Evolutionary conservation across 192 early-diverging fungal genomes (phyloP).

Genomic region (Coemansia sp.): DNA sequence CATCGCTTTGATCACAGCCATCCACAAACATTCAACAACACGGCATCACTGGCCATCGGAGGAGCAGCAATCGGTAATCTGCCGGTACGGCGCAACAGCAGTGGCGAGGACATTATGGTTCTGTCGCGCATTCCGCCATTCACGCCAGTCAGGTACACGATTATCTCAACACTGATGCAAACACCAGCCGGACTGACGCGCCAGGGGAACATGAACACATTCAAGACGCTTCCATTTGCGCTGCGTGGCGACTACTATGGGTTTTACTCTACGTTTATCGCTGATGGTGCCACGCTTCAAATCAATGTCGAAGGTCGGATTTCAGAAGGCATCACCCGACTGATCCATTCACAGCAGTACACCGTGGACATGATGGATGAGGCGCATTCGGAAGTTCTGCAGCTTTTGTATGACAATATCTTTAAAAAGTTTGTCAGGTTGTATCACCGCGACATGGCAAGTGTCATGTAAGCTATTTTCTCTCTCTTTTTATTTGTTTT

Average conservation of each 20-base stretch:
- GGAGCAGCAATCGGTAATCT: conserved; percentile 51
- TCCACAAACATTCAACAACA: conserved; percentile 25
- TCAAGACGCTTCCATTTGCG: conserved; percentile 53
- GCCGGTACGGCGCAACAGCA: conserved; percentile 51
- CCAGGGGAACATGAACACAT: conserved; percentile 50
- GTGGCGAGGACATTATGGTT: conserved; percentile 54
- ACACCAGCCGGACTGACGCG: conserved; percentile 48
- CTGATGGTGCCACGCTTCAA: conserved; percentile 51
- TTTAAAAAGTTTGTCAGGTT: conserved; percentile 57
- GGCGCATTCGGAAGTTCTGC: conserved; percentile 56
- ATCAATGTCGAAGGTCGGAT: conserved; percentile 54
- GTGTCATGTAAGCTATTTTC: conserved; percentile 28
- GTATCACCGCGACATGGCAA: conserved; percentile 53
- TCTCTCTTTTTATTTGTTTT: not conserved
- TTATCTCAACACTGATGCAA: conserved; percentile 49
- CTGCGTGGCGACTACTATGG: conserved; percentile 56
- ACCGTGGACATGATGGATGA: conserved; percentile 60
- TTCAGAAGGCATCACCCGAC: conserved; percentile 45
- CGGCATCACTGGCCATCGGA: conserved; percentile 40
- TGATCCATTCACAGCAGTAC: conserved; percentile 53
- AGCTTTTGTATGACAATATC: conserved; percentile 59
- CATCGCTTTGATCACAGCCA: conserved; percentile 15
- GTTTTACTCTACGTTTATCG: conserved; percentile 57
- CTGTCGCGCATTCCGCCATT: conserved; percentile 54
- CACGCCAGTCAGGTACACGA: conserved; percentile 50